These are phyloP conservation scores for Moricandia moricandioides DNA, from an alignment of 345 rosid genomes.

Conservation along the genomic window DNA sequence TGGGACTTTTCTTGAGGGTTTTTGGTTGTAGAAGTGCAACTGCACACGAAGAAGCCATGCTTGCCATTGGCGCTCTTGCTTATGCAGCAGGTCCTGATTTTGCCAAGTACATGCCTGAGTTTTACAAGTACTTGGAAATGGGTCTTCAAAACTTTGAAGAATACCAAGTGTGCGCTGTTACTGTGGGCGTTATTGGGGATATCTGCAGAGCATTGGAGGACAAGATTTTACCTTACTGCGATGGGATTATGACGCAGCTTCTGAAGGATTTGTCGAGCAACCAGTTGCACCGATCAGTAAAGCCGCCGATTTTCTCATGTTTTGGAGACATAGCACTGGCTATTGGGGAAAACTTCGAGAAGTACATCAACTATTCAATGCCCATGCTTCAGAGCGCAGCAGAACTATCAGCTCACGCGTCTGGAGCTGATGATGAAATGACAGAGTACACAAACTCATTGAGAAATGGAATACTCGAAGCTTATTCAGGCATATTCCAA, in stretches of 20 bases:
- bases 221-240: slow-evolving; percentile 62
- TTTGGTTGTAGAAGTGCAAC: slow-evolving; percentile 76
- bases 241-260: slow-evolving; percentile 77
- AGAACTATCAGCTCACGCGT: slow-evolving; percentile 58
- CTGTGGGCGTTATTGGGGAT: slow-evolving; percentile 78
- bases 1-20: slow-evolving; percentile 73
- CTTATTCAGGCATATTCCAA: slow-evolving; percentile 75
- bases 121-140: slow-evolving; percentile 66
- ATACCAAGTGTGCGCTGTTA: slow-evolving; percentile 70
- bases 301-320: slow-evolving; percentile 74
- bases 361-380: slow-evolving; percentile 67
- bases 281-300: slow-evolving; percentile 72
- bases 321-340: slow-evolving; percentile 79
- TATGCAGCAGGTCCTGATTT: slow-evolving; percentile 63
- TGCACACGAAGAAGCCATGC: slow-evolving; percentile 82
- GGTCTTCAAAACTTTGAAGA: slow-evolving; percentile 82
- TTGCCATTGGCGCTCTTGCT: slow-evolving; percentile 77
- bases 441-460: slow-evolving; percentile 65
- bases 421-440: slow-evolving; percentile 72
- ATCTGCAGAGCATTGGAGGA: slow-evolving; percentile 67
- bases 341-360: slow-evolving; percentile 69
- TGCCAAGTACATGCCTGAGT: slow-evolving; percentile 71
- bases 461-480: slow-evolving; percentile 73
- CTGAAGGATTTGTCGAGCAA: slow-evolving; percentile 77
- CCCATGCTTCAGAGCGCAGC: slow-evolving; percentile 80